Evolutionary conservation across 129 eudicot genomes (phyloP).

Genomic region (Cynara cardunculus): DNA sequence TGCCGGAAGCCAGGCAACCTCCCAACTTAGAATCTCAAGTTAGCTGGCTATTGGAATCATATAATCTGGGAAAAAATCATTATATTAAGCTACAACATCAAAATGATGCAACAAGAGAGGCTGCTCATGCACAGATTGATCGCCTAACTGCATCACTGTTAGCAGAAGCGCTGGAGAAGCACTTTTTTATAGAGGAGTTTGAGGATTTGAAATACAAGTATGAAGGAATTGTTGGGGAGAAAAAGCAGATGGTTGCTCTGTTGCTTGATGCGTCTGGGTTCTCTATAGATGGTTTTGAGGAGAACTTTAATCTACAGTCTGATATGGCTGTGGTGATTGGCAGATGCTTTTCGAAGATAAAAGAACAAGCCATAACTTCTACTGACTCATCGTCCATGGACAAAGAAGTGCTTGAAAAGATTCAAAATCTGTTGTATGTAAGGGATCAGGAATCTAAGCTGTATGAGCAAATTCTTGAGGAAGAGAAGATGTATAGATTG

Average conservation of each 20-base stretch:
- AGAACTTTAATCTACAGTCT: slow-evolving; percentile 8
- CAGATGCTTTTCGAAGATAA: slow-evolving; percentile 42
- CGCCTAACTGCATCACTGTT: slow-evolving; percentile 40
- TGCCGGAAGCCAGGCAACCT: slow-evolving; percentile 52
- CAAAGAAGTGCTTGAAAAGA: slow-evolving; percentile 38
- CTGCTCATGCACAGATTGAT: slow-evolving; percentile 55
- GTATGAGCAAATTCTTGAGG: slow-evolving; percentile 50
- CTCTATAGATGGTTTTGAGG: slow-evolving; percentile 22
- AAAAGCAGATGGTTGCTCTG: slow-evolving; percentile 41
- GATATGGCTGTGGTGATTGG: slow-evolving; percentile 34
- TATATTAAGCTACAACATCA: slow-evolving; percentile 42
- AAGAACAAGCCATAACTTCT: slow-evolving; percentile 26
- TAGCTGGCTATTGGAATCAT: slow-evolving; percentile 62
- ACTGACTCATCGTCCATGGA: slow-evolving; percentile 29
- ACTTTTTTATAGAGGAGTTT: slow-evolving; percentile 43
- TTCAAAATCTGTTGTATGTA: slow-evolving; percentile 54
- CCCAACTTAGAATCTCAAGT: slow-evolving; percentile 53
- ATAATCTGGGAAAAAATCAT: slow-evolving; percentile 40
- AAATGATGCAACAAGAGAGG: slow-evolving; percentile 37
- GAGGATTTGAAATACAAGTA: slow-evolving; percentile 44
- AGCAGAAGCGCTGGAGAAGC: slow-evolving; percentile 64
- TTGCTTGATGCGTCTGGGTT: slow-evolving; percentile 55
- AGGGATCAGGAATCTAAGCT: slow-evolving; percentile 53
- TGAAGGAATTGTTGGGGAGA: slow-evolving; percentile 45
- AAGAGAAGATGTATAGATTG: slow-evolving; percentile 32